Evolutionary conservation across 345 rosid genomes (phyloP), one percentile per base, ranked within the genome.

Genomic region (Hibiscus mutabilis): DNA sequence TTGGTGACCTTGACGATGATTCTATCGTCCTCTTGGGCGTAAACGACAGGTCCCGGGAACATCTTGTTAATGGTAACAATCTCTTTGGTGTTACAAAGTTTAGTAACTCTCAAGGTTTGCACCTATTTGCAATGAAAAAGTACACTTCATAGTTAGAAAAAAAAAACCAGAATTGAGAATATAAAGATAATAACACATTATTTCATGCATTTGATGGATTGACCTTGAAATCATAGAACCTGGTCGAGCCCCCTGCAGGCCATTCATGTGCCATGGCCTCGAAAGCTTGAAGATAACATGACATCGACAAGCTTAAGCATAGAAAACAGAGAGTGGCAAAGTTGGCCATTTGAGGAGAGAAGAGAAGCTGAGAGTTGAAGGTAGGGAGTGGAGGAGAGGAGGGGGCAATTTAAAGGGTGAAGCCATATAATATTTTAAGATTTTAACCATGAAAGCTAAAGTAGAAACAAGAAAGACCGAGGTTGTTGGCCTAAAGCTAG

Each of bases 201-300:
- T 14, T 18, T 59, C 69, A 25, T 53, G n/a, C 1, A 16, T 47
- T 44, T 2, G 44, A 33, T 5, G 60, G 13, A 66, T 47, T 75
- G 76, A 84, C 96, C 88, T 89, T 89, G 76, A 91, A 91, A 56
- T 86, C 88, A 67, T 89, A 91, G 85, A 89, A 83, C 64, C 88
- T 84, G 77, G 96, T 82, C 16, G 91, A 78, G 63, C 82, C 57
- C 18, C 82, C 82, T 35, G 51, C 8, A 66, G 84, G 83, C 82
- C 82, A 83, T 2, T 66, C 52, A 62, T 52, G 62, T 6, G 75
- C 81, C 81, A 74, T 68, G 25, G 80, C 79, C 25, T 75, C 84
- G 40, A 75, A 75, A 62, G 72, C 58, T 73, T 51, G 74, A 71
- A 77, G 72, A 76, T 31, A 80, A 24, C 74, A 80, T 66, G 21